phyloP scores from a whole-genome alignment of 2,329 filamentous ascomycete genomes.

The Rhynchosporium agropyri region DNA sequence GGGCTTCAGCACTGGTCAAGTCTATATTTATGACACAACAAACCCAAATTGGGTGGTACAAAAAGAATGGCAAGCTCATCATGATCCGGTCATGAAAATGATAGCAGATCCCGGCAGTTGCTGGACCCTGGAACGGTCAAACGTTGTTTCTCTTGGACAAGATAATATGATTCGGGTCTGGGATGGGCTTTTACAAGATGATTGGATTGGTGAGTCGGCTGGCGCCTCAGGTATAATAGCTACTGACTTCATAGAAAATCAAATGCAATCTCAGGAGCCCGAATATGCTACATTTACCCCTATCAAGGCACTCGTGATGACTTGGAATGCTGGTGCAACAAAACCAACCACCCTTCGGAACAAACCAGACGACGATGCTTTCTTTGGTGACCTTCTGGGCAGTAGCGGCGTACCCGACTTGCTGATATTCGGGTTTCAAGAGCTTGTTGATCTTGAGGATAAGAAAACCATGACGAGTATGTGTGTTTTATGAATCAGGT shows the following conservation, averaged over 20 bases:
- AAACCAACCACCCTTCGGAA: slow-evolving; percentile 74
- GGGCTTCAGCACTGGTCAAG: slow-evolving; percentile 90
- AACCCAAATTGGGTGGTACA: slow-evolving; percentile 83
- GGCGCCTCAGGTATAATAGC: neutral
- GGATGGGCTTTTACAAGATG: slow-evolving; percentile 91
- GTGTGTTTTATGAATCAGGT: neutral
- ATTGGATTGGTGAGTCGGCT: slow-evolving; percentile 74
- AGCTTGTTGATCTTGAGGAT: slow-evolving; percentile 96
- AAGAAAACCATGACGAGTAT: slow-evolving; percentile 93
- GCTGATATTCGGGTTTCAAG: slow-evolving; percentile 94
- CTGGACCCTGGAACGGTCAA: slow-evolving; percentile 81
- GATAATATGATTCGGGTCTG: slow-evolving; percentile 84
- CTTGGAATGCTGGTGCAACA: slow-evolving; percentile 96
- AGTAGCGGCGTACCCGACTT: slow-evolving; percentile 83
- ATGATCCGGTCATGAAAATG: slow-evolving; percentile 78
- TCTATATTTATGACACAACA: slow-evolving; percentile 87
- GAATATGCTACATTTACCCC: slow-evolving; percentile 87
- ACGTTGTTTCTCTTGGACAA: slow-evolving; percentile 83
- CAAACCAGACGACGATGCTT: slow-evolving; percentile 68
- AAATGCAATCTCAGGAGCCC: slow-evolving; percentile 82
- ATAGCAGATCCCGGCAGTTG: slow-evolving; percentile 78
- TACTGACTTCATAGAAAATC: slow-evolving; percentile 56
- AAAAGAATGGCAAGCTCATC: slow-evolving; percentile 95
- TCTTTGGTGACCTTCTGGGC: slow-evolving; percentile 79
- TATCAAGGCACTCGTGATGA: slow-evolving; percentile 78